Conservation (phyloP, 73 alveolate genomes). For the Paramecium primaurelia region DNA sequence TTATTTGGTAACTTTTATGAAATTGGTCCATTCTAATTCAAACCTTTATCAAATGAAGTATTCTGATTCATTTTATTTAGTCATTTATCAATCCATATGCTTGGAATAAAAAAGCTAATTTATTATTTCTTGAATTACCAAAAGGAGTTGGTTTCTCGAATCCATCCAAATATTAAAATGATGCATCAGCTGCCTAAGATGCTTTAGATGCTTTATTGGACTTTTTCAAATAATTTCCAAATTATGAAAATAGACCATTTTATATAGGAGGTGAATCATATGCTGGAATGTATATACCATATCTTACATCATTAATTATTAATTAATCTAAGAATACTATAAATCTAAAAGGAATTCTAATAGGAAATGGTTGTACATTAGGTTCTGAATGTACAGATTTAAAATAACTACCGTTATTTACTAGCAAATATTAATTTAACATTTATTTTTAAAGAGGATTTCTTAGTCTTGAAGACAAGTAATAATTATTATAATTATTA, state of each 20-base stretch:
- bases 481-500: background rate
- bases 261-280: conserved; percentile 87
- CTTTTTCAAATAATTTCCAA: conserved; percentile 68
- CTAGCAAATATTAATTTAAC: background rate
- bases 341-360: background rate
- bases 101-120: conserved; percentile 78
- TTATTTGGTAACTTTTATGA: conserved; percentile 85
- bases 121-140: conserved; percentile 82
- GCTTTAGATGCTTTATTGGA: conserved; percentile 65
- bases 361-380: conserved; percentile 44
- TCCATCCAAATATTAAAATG: conserved; percentile 60
- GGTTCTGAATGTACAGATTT: conserved; percentile 31
- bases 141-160: conserved; percentile 55
- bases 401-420: background rate
- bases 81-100: conserved; percentile 71
- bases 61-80: background rate
- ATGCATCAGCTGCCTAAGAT: conserved; percentile 73
- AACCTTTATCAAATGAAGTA: conserved; percentile 13
- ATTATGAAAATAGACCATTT: conserved; percentile 65
- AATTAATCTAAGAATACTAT: background rate
- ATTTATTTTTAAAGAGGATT: background rate
- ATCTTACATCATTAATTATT: background rate
- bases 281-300: conserved; percentile 86
- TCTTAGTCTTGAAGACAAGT: conserved; percentile 5
- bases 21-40: conserved; percentile 85